A percentile compares a stretch with the other conserved stretches of the same genome.
These are phyloP conservation scores for Lachancea thermotolerans DNA, from an alignment of 805 yeast genomes.

Conservation along the genomic window DNA sequence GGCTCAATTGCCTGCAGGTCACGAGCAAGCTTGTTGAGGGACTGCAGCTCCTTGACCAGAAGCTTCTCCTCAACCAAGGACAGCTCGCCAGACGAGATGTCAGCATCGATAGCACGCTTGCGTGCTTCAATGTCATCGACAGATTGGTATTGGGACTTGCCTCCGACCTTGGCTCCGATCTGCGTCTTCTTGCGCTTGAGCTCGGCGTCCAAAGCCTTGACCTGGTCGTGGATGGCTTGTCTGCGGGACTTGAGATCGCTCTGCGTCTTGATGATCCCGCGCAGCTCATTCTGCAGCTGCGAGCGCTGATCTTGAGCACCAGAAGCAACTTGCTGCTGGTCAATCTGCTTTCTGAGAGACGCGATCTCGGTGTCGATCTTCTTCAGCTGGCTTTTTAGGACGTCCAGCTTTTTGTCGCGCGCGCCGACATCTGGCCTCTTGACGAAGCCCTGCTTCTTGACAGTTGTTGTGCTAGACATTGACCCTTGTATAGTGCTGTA, in stretches of 20 bases:
- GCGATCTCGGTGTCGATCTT: slow-evolving; percentile 50
- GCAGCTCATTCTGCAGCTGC: slow-evolving; percentile 44
- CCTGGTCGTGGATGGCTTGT: slow-evolving; percentile 49
- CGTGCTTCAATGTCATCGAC: slow-evolving; percentile 64
- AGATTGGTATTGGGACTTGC: slow-evolving; percentile 54
- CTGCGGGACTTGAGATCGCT: slow-evolving; percentile 42
- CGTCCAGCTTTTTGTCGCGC: slow-evolving; percentile 51
- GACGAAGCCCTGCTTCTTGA: slow-evolving; percentile 27
- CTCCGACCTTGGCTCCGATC: slow-evolving; percentile 45
- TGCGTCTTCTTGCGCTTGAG: slow-evolving; percentile 73
- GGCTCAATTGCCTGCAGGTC: slow-evolving; percentile 68
- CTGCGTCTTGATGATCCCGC: slow-evolving; percentile 40
- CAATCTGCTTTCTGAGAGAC: slow-evolving; percentile 49
- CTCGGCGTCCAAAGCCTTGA: slow-evolving; percentile 60
- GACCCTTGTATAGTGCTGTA: too few species aligned
- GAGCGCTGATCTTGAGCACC: slow-evolving; percentile 46
- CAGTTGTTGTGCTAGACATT: slow-evolving; percentile 6
- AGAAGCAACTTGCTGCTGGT: slow-evolving; percentile 41
- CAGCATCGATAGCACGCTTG: slow-evolving; percentile 58
- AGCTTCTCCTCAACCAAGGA: slow-evolving; percentile 88
- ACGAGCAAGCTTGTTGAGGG: slow-evolving; percentile 72
- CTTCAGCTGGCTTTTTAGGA: slow-evolving; percentile 54
- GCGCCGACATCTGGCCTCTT: slow-evolving; percentile 69
- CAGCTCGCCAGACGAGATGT: slow-evolving; percentile 70
- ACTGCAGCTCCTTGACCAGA: slow-evolving; percentile 74